Evolutionary conservation across 768 basidiomycete genomes (phyloP).

Genomic region (Pleurotus ostreatus): DNA sequence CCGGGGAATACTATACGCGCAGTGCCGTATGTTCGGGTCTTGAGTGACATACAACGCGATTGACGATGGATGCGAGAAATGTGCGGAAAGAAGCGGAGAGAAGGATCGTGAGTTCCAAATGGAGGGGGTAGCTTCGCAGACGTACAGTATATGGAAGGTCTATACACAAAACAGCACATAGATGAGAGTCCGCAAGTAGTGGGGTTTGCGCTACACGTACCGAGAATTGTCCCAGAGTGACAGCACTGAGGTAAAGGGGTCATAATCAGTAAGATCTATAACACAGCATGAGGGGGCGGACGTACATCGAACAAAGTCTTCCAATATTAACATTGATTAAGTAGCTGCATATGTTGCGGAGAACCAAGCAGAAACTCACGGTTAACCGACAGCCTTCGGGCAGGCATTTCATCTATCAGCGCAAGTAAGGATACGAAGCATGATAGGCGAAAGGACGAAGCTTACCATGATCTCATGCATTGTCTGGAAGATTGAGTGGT

Average conservation of each 20-base stretch:
- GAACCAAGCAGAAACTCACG: slow-evolving; percentile 24
- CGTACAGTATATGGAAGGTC: background rate
- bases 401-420: slow-evolving; percentile 28
- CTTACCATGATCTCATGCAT: slow-evolving; percentile 46
- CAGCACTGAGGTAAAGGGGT: slow-evolving; percentile 31
- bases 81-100: background rate
- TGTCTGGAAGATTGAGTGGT: slow-evolving; percentile 24
- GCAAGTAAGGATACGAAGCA: background rate
- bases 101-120: slow-evolving; percentile 32
- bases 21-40: no score
- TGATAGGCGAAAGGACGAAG: background rate
- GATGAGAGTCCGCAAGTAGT: slow-evolving; percentile 23
- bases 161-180: slow-evolving; percentile 37
- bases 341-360: background rate
- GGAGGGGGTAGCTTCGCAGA: slow-evolving; percentile 35
- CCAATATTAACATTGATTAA: background rate
- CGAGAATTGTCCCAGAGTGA: slow-evolving; percentile 53
- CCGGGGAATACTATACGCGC: slow-evolving; percentile 47
- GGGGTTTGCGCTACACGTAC: slow-evolving; percentile 19
- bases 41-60: background rate
- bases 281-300: background rate
- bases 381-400: slow-evolving; percentile 50
- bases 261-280: background rate
- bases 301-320: slow-evolving; percentile 52
- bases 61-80: background rate